phyloP scores from a whole-genome alignment of 164 flowering plant species.

The Piper betle region DNA sequence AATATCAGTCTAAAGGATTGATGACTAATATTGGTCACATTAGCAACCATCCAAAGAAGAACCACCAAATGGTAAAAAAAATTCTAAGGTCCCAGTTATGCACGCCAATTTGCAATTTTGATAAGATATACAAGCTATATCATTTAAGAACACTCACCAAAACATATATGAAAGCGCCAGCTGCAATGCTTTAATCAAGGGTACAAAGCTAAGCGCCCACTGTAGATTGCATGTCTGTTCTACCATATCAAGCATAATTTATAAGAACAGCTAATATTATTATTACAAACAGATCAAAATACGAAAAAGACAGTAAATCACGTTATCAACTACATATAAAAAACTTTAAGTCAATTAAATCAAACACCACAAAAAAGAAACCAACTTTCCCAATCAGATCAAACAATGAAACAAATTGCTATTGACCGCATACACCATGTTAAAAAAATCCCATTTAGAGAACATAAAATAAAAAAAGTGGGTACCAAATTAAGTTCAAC shows the following conservation, averaged over 20 bases:
- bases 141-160: slow-evolving; percentile 47
- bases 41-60: neutral
- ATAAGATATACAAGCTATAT: neutral
- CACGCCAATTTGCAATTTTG: neutral
- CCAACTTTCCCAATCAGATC: neutral
- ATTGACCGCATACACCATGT: too few relatives aligned
- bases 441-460: neutral
- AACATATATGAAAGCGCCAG: slow-evolving; percentile 59
- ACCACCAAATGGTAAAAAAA: neutral
- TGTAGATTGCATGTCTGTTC: slow-evolving; percentile 72
- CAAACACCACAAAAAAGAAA: neutral
- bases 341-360: too few relatives aligned
- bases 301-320: neutral
- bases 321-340: neutral
- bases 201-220: slow-evolving; percentile 75
- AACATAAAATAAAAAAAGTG: neutral
- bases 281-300: too few relatives aligned
- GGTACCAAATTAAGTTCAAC: too few relatives aligned
- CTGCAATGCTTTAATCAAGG: slow-evolving; percentile 69
- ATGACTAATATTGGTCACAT: neutral
- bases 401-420: neutral
- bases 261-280: neutral
- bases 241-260: slow-evolving; percentile 9
- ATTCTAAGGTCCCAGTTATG: neutral
- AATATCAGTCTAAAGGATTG: neutral